These are phyloP conservation scores for Dorcoceras hygrometricum DNA, from an alignment of 257 asterid genomes.

Conservation along the genomic window DNA sequence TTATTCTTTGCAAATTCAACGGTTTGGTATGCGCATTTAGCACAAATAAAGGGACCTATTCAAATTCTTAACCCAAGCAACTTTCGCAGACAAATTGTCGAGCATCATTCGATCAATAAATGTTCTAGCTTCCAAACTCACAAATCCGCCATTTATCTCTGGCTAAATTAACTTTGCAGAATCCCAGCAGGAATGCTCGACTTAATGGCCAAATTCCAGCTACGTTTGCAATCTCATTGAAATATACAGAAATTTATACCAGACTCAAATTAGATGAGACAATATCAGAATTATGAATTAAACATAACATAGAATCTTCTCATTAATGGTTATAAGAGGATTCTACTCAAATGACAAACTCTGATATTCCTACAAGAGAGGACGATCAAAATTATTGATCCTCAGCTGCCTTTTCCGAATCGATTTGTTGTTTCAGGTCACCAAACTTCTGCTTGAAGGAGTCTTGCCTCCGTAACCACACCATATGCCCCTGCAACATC, in stretches of 20 bases:
- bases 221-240: background rate
- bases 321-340: background rate
- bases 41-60: too few relatives aligned
- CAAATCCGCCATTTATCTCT: background rate
- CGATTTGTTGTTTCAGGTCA: slow-evolving; percentile 30
- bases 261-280: background rate
- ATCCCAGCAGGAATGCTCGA: too few relatives aligned
- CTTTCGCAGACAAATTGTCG: background rate
- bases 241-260: background rate
- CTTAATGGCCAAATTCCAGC: too few relatives aligned
- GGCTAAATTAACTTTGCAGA: too few relatives aligned
- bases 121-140: background rate
- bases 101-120: background rate
- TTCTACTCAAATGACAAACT: slow-evolving; percentile 7
- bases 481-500: slow-evolving; percentile 69
- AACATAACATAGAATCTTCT: background rate
- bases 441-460: slow-evolving; percentile 77
- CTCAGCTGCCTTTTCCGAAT: slow-evolving; percentile 26
- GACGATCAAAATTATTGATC: slow-evolving; percentile 20
- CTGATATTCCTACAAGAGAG: background rate
- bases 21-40: too few relatives aligned
- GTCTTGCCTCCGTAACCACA: slow-evolving; percentile 87
- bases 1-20: too few relatives aligned
- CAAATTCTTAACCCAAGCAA: too few relatives aligned
- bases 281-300: background rate